Evolutionary conservation across 148 eudicot genomes (phyloP), one percentile per base, ranked within the genome.

Genomic region (Pharnaceum exiguum): DNA sequence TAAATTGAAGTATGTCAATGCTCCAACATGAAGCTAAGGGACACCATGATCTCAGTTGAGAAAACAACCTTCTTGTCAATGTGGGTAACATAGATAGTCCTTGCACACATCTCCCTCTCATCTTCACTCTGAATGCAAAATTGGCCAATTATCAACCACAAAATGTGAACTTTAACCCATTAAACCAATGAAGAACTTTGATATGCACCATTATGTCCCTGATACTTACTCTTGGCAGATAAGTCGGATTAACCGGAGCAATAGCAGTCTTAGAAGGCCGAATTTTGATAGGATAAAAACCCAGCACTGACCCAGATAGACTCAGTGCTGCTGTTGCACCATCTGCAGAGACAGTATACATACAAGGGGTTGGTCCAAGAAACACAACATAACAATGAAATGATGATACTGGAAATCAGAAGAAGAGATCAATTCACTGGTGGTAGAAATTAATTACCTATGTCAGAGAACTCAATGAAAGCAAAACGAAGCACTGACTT

Each of bases 401-500:
- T 16, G 21, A 42, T 23, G 2, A 11, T 3, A 5, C 0, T 26
- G 3, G 21, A 40, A n/a, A 3, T 16, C 17, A 40, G 17, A 5
- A 39, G 3, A 4, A 11, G 52, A 3, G 30, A 48, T 6, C 38
- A 6, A 35, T 35, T 35, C 12, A 35, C 38, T 6, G 12, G 28
- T n/a, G 55, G 18, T 21, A 0, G 15, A 32, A 3, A 8, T 33
- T 15, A 15, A 26, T 63, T 77, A 88, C 98, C 81, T 68, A 75
- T 84, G 51, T 93, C 95, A 46, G 95, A 81, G 52, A 93, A 93
- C 75, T 93, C 98, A 19, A 93, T 51, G 71, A 93, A 93, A 21
- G 98, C 98, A 77, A 88, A 88, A 33, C 96, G 98, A 53, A 91
- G 98, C n/a, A 91, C 82, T 8, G 96, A 87, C 53, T 87, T 85